Percentiles rank a stretch among this genome's conserved stretches.
Evolutionary conservation across 2,329 filamentous ascomycete species (phyloP).

Genomic region (Plectosphaerella sp.): DNA sequence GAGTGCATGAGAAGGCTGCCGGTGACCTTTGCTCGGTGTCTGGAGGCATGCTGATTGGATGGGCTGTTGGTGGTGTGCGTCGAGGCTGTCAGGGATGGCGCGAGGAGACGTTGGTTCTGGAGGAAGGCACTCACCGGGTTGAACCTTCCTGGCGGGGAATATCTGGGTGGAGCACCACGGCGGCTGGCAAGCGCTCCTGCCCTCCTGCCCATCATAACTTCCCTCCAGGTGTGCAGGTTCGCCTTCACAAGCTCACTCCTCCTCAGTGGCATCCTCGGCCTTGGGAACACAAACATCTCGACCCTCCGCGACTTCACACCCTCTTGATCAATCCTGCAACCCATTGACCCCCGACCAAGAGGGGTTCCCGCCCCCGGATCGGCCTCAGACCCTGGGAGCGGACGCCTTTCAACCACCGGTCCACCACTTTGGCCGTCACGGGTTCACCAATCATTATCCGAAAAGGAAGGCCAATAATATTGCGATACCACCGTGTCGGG

Average conservation of each 20-base stretch:
- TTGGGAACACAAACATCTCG: background rate
- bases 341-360: constrained; percentile 6
- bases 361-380: constrained; percentile 4
- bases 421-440: constrained; percentile 9
- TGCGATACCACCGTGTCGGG: constrained; percentile 11
- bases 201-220: constrained; percentile 1
- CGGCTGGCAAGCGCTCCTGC: background rate
- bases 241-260: background rate
- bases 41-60: too few species aligned
- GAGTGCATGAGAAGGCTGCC: too few species aligned
- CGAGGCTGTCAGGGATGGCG: too few species aligned
- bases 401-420: background rate
- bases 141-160: too few species aligned
- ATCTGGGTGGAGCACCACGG: too few species aligned
- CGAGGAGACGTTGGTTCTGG: too few species aligned
- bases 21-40: too few species aligned
- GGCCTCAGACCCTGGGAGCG: constrained; percentile 4
- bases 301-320: background rate
- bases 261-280: background rate
- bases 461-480: constrained; percentile 14
- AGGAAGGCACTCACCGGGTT: too few species aligned
- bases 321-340: constrained; percentile 3
- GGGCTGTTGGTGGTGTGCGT: too few species aligned
- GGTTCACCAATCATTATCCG: constrained; percentile 8
- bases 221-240: too few species aligned